Conservation (phyloP, 306 rosid species). For the Glycine tomentella region DNA sequence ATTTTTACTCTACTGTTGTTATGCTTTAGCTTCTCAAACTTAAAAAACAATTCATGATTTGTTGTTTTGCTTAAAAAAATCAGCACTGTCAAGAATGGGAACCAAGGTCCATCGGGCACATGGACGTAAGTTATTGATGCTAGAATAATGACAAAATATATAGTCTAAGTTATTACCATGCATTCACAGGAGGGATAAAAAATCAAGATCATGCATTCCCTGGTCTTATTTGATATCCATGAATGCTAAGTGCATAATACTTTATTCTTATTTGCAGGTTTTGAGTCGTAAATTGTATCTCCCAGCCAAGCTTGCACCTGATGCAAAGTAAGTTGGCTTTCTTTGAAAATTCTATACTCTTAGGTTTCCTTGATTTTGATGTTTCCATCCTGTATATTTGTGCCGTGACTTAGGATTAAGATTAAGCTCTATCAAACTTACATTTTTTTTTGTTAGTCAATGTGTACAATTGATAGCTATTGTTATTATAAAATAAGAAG, state of each 20-base stretch:
- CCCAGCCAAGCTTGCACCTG: constrained; percentile 80
- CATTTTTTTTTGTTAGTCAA: not conserved
- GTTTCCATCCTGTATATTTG: constrained; percentile 9
- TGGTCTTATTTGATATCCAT: constrained; percentile 3
- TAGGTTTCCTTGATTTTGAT: constrained; percentile 26
- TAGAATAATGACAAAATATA: constrained; percentile 20
- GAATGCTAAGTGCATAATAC: constrained; percentile 32
- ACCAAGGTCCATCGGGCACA: constrained; percentile 1
- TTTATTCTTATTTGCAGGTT: constrained; percentile 65
- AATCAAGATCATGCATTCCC: constrained; percentile 11
- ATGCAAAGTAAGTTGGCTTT: constrained; percentile 63
- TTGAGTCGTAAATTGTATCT: constrained; percentile 86
- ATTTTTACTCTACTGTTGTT: not conserved
- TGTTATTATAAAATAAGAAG: not conserved
- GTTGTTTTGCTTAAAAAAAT: not conserved
- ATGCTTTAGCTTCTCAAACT: not conserved
- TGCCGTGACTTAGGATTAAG: constrained; percentile 15
- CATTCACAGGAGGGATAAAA: not conserved
- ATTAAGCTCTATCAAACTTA: constrained; percentile 31
- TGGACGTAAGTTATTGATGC: not conserved
- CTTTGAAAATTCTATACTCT: constrained; percentile 18
- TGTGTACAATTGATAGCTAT: not conserved
- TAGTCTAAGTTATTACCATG: constrained; percentile 1
- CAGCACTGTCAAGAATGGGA: not conserved
- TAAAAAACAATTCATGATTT: not conserved